Conservation (phyloP, 2,329 filamentous ascomycete genomes). For the Neurospora crassa region DNA sequence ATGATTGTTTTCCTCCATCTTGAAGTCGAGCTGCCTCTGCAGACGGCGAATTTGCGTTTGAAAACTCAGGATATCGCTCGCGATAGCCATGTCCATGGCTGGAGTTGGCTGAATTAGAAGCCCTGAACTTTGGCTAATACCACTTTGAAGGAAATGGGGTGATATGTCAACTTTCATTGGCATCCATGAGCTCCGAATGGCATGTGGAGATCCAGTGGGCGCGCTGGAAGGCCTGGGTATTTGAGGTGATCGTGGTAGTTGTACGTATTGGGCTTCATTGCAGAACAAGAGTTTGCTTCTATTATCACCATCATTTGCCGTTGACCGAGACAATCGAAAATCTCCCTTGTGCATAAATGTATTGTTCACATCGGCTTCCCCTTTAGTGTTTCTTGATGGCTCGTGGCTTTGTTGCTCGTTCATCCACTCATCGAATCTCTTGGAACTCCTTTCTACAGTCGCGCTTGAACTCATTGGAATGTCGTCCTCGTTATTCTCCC, state of each 20-base stretch:
- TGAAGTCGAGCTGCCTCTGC: conserved; percentile 35
- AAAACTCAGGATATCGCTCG: conserved; percentile 22
- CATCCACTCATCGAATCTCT: neutral
- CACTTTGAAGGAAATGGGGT: neutral
- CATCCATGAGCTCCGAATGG: neutral
- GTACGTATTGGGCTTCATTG: neutral
- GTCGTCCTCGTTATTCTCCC: neutral
- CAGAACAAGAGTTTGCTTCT: neutral
- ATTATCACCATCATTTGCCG: neutral
- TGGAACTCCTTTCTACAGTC: neutral
- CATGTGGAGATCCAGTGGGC: neutral
- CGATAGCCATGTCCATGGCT: conserved; percentile 10
- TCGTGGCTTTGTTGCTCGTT: neutral
- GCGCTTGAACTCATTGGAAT: neutral
- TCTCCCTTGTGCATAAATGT: neutral
- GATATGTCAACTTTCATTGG: neutral
- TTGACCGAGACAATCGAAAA: neutral
- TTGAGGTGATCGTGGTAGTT: neutral
- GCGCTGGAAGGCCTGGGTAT: neutral
- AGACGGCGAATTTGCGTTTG: conserved; percentile 41
- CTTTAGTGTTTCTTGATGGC: neutral
- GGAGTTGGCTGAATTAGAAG: neutral
- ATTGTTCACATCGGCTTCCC: neutral
- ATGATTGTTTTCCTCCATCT: conserved; percentile 35
- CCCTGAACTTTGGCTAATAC: neutral